phyloP scores from a whole-genome alignment of 331 rosid genomes.

The Quercus tomentella region DNA sequence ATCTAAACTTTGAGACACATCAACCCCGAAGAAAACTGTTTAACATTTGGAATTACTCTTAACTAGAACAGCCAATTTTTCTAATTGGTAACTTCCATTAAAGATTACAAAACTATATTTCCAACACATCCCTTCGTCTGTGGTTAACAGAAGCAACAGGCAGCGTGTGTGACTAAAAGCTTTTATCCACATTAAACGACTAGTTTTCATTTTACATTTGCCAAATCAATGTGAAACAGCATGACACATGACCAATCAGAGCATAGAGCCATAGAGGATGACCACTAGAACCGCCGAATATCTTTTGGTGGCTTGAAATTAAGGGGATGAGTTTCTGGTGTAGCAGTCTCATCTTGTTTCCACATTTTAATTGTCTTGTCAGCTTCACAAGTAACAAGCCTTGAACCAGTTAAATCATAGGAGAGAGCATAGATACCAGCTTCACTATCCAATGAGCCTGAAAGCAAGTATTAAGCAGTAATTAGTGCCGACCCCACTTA shows the following conservation, averaged over 20 bases:
- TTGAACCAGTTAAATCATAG: slow-evolving; percentile 74
- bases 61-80: too few species aligned
- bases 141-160: background rate
- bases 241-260: background rate
- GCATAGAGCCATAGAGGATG: background rate
- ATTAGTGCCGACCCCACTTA: background rate
- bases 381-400: slow-evolving; percentile 88
- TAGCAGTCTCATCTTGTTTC: slow-evolving; percentile 93
- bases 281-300: slow-evolving; percentile 69
- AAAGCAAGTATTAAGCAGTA: background rate
- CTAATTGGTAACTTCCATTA: background rate
- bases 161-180: background rate
- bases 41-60: background rate
- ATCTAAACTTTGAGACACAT: background rate
- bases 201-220: background rate
- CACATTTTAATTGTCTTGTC: slow-evolving; percentile 98
- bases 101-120: background rate
- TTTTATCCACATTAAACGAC: background rate
- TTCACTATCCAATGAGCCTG: slow-evolving; percentile 97
- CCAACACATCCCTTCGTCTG: background rate
- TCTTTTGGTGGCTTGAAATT: slow-evolving; percentile 90
- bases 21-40: background rate
- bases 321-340: slow-evolving; percentile 94
- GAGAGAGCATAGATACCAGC: slow-evolving; percentile 88
- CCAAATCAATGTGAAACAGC: background rate